Evolutionary conservation across 139 green algal species (phyloP), one percentile per base, ranked within the genome.

Genomic region (Bryopsis sp.): DNA sequence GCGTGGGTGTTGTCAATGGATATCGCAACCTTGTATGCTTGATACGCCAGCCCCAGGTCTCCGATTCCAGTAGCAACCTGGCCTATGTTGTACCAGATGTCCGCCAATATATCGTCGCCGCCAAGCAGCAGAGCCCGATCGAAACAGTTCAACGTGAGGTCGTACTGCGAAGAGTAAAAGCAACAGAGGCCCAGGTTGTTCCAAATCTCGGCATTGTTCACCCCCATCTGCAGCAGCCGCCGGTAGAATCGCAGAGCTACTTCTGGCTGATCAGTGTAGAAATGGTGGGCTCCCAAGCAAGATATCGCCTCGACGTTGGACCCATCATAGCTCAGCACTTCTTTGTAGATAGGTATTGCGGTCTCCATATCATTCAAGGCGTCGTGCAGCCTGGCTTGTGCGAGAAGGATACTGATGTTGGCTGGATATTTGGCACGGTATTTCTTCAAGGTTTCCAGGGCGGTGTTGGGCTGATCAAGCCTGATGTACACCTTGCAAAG

Each of bases 191-290:
- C 88, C 31, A 92, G 60, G 72, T 94, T 94, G 75, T 83, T 88
- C 85, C 82, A 91, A 54, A 91, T 74, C 77, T 92, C 88, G 24
- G 84, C 73, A 59, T 80, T 88, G 54, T 69, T 77, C 4, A 90
- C 84, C 2, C 87, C 86, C 81, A 90, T 89, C 77, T 90, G 81
- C 61, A 72, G 70, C 58, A 81, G 69, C 15, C 64, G 1, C 2
- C 64, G 32, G 50, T 66, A 68, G 39, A 74, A 88, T 47, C 83
- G 71, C 33, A 94, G 82, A 31, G 86, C 86, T 7, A 92, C 79
- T 76, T 94, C 85, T 36, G 88, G 88, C 77, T 94, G 85, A 77
- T 91, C 88, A 15, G 76, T 86, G 79, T 94, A 91, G 65, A 92
- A 94, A 72, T 89, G 79, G 63, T 88, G 72, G n/a, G 74, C 71